Evolutionary conservation across 2,329 filamentous ascomycete species (phyloP).

Genomic region (Hortaea sp.): DNA sequence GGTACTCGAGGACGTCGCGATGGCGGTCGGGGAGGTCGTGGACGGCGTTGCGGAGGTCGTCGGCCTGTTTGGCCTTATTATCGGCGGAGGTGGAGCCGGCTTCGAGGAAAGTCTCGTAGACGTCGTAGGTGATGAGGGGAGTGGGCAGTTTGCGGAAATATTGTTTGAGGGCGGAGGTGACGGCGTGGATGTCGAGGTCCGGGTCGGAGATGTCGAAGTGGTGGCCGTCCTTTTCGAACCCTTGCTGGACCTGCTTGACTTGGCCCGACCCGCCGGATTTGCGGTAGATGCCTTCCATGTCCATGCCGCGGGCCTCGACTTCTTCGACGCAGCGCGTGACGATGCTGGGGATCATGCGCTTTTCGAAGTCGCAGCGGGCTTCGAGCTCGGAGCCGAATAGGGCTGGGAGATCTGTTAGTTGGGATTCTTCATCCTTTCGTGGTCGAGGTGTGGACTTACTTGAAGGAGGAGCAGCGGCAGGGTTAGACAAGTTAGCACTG

Average conservation of each 20-base stretch:
- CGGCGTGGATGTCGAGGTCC: constrained; percentile 87
- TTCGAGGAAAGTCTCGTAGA: constrained; percentile 83
- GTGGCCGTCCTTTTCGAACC: constrained; percentile 65
- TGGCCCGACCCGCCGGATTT: constrained; percentile 92
- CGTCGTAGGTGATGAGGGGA: constrained; percentile 81
- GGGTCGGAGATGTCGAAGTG: constrained; percentile 88
- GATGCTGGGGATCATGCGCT: constrained; percentile 77
- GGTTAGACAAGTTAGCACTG: constrained; percentile 28
- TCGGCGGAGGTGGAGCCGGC: constrained; percentile 43
- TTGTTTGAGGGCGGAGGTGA: constrained; percentile 92
- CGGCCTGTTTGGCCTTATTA: constrained; percentile 57
- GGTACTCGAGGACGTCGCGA: constrained; percentile 80
- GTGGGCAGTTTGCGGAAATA: constrained; percentile 91
- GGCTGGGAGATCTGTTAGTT: constrained; percentile 26
- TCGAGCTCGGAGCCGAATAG: constrained; percentile 86
- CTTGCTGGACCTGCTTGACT: constrained; percentile 80
- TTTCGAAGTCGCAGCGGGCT: constrained; percentile 78
- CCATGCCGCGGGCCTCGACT: constrained; percentile 92
- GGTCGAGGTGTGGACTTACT: not conserved
- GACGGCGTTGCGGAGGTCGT: constrained; percentile 63
- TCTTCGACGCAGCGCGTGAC: constrained; percentile 93
- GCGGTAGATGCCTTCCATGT: constrained; percentile 93
- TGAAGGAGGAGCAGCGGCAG: not conserved
- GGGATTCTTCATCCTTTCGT: not conserved
- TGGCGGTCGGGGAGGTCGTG: constrained; percentile 73